Percentiles rank a stretch among this genome's conserved stretches.
Evolutionary conservation across 768 basidiomycete species (phyloP).

Genomic region (Coprinellus micaceus): DNA sequence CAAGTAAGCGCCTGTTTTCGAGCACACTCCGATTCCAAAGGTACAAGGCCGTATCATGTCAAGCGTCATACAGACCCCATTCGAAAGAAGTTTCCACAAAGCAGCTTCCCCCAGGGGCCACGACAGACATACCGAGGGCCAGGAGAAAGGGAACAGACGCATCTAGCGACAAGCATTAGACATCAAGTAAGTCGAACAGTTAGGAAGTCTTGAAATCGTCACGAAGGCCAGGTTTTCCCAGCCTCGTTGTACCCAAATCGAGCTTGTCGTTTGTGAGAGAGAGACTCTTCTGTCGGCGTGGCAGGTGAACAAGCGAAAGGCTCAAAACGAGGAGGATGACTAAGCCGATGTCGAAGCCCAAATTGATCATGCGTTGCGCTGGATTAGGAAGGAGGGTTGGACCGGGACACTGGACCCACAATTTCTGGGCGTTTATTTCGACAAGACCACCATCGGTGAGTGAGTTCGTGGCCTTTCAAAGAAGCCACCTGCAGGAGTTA

Average conservation of each 20-base stretch:
- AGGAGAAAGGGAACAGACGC: slow-evolving; percentile 10
- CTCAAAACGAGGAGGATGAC: neutral
- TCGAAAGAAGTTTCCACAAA: neutral
- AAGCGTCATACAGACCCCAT: neutral
- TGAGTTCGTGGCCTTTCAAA: too few relatives aligned
- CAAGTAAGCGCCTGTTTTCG: neutral
- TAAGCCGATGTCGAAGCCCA: slow-evolving; percentile 8
- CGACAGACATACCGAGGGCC: neutral
- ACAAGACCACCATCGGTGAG: too few relatives aligned
- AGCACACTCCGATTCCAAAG: neutral
- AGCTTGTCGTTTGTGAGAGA: slow-evolving; percentile 10
- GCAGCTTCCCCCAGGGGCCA: too few relatives aligned
- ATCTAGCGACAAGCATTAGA: slow-evolving; percentile 5
- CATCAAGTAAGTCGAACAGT: neutral
- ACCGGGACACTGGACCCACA: slow-evolving; percentile 7
- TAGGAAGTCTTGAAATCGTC: too few relatives aligned
- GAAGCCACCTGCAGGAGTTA: too few relatives aligned
- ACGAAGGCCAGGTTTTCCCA: neutral
- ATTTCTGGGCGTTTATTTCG: neutral
- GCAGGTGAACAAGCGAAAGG: slow-evolving; percentile 7
- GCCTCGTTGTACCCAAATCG: slow-evolving; percentile 5
- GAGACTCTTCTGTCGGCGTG: slow-evolving; percentile 1
- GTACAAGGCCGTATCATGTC: neutral
- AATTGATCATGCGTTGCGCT: slow-evolving; percentile 2
- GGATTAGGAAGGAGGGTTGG: slow-evolving; percentile 4